A percentile compares a stretch with the other conserved stretches of the same genome.
Conservation (phyloP, 2,329 filamentous ascomycete species). For the Fusarium nisikadoi region DNA sequence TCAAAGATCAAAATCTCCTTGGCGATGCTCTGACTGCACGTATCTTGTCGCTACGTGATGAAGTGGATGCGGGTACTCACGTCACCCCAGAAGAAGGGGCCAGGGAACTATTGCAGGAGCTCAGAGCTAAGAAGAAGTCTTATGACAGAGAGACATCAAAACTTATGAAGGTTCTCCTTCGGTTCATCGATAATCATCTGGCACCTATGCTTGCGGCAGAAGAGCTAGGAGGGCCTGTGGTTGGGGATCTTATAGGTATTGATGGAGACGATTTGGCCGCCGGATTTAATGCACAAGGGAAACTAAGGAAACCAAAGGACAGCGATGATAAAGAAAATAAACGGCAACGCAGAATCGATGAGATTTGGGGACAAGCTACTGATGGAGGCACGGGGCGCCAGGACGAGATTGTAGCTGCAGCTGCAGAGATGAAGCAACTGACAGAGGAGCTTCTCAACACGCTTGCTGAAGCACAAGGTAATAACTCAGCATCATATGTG, state of each 20-base stretch:
- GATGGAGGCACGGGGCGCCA: conserved; percentile 44
- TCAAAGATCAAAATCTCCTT: conserved; percentile 67
- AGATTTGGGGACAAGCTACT: conserved; percentile 65
- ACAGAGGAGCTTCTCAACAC: conserved; percentile 70
- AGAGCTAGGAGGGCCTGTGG: conserved; percentile 83
- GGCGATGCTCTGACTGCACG: conserved; percentile 64
- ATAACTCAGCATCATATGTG: conserved; percentile 68
- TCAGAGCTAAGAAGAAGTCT: conserved; percentile 66
- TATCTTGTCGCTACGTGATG: conserved; percentile 67
- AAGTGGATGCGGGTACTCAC: conserved; percentile 65
- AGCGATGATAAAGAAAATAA: conserved; percentile 56
- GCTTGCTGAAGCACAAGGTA: conserved; percentile 64
- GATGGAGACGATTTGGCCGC: conserved; percentile 67
- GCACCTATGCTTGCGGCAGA: conserved; percentile 84
- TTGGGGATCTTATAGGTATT: conserved; percentile 77
- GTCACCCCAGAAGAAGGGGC: conserved; percentile 71
- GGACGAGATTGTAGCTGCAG: conserved; percentile 63
- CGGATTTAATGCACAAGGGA: conserved; percentile 70
- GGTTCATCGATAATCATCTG: conserved; percentile 77
- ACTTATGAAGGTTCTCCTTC: conserved; percentile 72
- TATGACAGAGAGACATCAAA: conserved; percentile 70
- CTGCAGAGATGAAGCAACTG: conserved; percentile 67
- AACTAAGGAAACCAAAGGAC: conserved; percentile 61
- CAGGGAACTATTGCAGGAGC: conserved; percentile 69
- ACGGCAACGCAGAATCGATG: conserved; percentile 70